Percentiles rank a stretch among this genome's conserved stretches.
These are phyloP conservation scores for Cryptococcus jaspeensis DNA, from an alignment of 1,284 basidiomycete genomes.

Conservation along the genomic window DNA sequence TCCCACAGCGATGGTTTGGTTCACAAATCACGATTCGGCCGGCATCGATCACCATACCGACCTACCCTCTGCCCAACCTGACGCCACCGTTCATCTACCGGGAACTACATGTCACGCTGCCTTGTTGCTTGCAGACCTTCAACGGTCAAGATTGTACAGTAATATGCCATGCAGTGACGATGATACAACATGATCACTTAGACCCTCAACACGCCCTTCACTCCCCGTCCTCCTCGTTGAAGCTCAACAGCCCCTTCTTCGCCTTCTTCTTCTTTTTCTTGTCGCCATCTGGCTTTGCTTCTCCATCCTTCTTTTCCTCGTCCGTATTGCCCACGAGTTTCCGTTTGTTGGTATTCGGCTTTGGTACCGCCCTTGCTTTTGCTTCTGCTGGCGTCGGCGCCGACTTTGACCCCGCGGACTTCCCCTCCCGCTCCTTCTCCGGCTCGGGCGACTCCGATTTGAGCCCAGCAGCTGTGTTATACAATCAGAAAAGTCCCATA, in stretches of 20 bases:
- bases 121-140: too few relatives aligned
- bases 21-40: too few relatives aligned
- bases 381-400: background rate
- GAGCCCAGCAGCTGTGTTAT: slow-evolving; percentile 22
- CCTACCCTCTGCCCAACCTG: too few relatives aligned
- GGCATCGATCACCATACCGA: too few relatives aligned
- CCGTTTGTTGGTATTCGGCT: slow-evolving; percentile 29
- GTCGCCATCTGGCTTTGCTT: slow-evolving; percentile 3
- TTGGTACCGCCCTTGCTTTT: slow-evolving; percentile 8
- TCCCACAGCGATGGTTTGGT: too few relatives aligned
- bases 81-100: too few relatives aligned
- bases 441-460: slow-evolving; percentile 14
- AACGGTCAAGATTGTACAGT: too few relatives aligned
- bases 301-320: slow-evolving; percentile 6
- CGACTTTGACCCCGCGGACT: too few relatives aligned
- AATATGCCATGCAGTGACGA: background rate
- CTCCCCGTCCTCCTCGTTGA: slow-evolving; percentile 43
- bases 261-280: slow-evolving; percentile 47
- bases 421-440: background rate
- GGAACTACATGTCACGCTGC: too few relatives aligned
- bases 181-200: background rate
- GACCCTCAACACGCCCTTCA: background rate
- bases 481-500: background rate
- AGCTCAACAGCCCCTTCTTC: slow-evolving; percentile 44
- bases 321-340: slow-evolving; percentile 35